Base-by-base conservation (phyloP, 306 rosid species). In the Trifolium repens region DNA sequence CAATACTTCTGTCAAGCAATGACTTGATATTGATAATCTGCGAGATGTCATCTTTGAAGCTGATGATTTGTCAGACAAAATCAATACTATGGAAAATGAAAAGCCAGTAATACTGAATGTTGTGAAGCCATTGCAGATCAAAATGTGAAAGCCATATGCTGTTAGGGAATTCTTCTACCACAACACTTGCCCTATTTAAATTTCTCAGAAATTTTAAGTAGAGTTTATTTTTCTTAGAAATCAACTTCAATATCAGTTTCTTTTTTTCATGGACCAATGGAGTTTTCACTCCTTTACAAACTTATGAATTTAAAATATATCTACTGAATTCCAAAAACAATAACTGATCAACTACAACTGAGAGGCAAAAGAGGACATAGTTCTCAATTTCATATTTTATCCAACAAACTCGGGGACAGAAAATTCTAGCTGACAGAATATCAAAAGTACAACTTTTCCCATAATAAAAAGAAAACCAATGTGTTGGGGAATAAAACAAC, bases 41-140 rank as follows among this genome's bases (percentile, higher is more conserved):
- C 9, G 27, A 59, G 32, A 74, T n/a, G 79, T 74, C 3, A 14
- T 62, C 24, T 82, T 16, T 69, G 80, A 24, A 14, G 74, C 78
- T 3, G 80, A 74, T 1, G 74, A 78, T 34, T 3, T 61, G 9
- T 14, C 54, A 0, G 60, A 52, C 7, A 15, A 32, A 55, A 54
- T 80, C 71, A 16, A 32, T 32, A 60, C 78, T 27, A 22, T 22
- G 24, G 24, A 22, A 22, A 22, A 22, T 22, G 24, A 22, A 22
- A 22, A 22, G 24, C 24, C 24, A 22, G 24, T 22, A 22, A 22
- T 22, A 22, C 24, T 22, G 24, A 22, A 22, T 22, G 24, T 22
- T 22, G 24, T 22, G 24, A 1, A 22, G 24, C 24, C 24, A 22
- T 22, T 22, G 24, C 24, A 22, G 24, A 22, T 22, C 1, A 1